phyloP scores from a whole-genome alignment of 768 basidiomycete genomes.

The Auriscalpium orientale region DNA sequence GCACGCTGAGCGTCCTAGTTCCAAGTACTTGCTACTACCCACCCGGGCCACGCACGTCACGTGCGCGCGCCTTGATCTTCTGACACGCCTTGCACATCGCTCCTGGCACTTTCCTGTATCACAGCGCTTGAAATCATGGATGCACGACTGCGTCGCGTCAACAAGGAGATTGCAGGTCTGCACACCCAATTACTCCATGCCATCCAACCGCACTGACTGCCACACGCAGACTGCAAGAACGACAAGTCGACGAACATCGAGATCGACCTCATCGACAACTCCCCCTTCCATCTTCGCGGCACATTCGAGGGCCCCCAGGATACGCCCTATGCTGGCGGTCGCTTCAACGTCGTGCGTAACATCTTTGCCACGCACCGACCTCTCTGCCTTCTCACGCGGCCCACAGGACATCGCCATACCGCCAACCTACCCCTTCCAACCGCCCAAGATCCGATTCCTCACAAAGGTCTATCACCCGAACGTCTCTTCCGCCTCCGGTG shows the following conservation, averaged over 20 bases:
- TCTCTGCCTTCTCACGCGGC: not conserved
- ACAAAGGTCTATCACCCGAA: slow-evolving; percentile 97
- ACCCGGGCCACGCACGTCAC: too few species aligned
- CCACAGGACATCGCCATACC: slow-evolving; percentile 86
- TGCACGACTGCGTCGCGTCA: slow-evolving; percentile 81
- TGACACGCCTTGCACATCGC: too few species aligned
- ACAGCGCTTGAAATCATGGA: slow-evolving; percentile 44
- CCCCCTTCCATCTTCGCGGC: slow-evolving; percentile 87
- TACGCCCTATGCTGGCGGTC: slow-evolving; percentile 90
- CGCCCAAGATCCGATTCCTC: slow-evolving; percentile 97
- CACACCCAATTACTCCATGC: not conserved
- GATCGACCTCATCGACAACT: slow-evolving; percentile 83
- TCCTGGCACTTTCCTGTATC: too few species aligned
- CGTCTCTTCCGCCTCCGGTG: slow-evolving; percentile 87
- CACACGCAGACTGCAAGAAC: slow-evolving; percentile 79
- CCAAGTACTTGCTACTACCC: too few species aligned
- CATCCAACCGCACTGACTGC: not conserved
- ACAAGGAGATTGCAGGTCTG: slow-evolving; percentile 87
- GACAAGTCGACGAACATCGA: slow-evolving; percentile 84
- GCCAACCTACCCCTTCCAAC: slow-evolving; percentile 86
- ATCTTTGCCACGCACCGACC: not conserved
- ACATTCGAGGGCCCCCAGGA: slow-evolving; percentile 88
- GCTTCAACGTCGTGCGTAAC: slow-evolving; percentile 77
- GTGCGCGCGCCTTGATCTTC: too few species aligned
- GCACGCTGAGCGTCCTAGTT: too few species aligned